Conservation (phyloP, 805 yeast genomes). For the Kuraishia ogatae region DNA sequence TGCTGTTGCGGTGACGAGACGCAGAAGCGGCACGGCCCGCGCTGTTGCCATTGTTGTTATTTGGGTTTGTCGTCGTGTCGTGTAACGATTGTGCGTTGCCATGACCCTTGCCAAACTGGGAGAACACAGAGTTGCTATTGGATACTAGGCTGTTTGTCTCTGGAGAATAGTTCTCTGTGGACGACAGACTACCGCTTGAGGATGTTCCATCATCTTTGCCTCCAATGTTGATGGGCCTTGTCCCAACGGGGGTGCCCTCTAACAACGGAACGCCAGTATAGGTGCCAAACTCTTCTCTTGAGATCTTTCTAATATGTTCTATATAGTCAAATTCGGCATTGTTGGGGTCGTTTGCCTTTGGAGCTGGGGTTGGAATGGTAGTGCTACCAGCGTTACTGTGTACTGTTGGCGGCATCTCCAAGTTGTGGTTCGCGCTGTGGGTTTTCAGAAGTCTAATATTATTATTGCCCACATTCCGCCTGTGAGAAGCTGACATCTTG, state of each 20-base stretch:
- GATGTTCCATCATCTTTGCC: slow-evolving; percentile 2
- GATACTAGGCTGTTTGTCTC: slow-evolving; percentile 12
- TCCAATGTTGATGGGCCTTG: slow-evolving; percentile 2
- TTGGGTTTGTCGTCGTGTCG: neutral
- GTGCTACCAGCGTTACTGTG: neutral
- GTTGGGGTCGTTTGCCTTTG: slow-evolving; percentile 1
- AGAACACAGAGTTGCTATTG: slow-evolving; percentile 12
- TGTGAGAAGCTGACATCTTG: neutral
- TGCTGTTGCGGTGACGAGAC: slow-evolving; percentile 3
- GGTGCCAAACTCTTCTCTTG: slow-evolving; percentile 24
- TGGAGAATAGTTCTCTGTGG: slow-evolving; percentile 12
- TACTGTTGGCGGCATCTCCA: neutral
- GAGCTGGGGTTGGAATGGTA: neutral
- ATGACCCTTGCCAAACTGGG: slow-evolving; percentile 7
- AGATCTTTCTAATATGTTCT: slow-evolving; percentile 26
- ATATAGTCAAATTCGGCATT: slow-evolving; percentile 23
- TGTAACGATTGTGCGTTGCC: neutral
- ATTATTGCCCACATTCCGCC: neutral
- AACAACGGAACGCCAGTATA: slow-evolving; percentile 5
- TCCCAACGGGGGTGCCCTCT: slow-evolving; percentile 7
- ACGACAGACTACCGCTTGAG: neutral
- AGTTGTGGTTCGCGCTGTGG: neutral
- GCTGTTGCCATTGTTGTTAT: neutral
- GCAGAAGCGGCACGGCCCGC: neutral
- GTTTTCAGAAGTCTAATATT: neutral